phyloP scores from a whole-genome alignment of 2,329 filamentous ascomycete genomes.

The Fusarium sp. region DNA sequence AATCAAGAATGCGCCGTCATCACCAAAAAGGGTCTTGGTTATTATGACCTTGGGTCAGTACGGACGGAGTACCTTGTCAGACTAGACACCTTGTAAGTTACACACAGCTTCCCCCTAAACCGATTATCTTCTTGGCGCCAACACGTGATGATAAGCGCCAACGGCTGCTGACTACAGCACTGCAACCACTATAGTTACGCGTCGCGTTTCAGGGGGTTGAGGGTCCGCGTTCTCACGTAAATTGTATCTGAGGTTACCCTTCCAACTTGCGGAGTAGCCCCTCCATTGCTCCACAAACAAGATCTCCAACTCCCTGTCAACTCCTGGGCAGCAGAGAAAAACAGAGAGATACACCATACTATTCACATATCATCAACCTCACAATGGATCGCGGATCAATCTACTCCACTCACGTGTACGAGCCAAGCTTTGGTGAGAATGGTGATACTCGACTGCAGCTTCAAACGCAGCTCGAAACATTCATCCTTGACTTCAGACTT shows the following conservation, averaged over 20 bases:
- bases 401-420: constrained; percentile 86
- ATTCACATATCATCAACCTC: constrained; percentile 19
- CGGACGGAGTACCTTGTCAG: constrained; percentile 19
- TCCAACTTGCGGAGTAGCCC: constrained; percentile 45
- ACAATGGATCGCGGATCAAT: constrained; percentile 89
- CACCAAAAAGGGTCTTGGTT: constrained; percentile 36
- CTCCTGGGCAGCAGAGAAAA: constrained; percentile 21
- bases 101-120: constrained; percentile 38
- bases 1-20: constrained; percentile 45
- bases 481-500: constrained; percentile 92
- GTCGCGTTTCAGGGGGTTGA: constrained; percentile 41
- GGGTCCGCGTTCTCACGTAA: constrained; percentile 41
- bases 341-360: constrained; percentile 12
- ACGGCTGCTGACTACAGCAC: constrained; percentile 18
- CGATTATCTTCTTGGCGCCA: constrained; percentile 25
- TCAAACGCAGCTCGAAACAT: constrained; percentile 85
- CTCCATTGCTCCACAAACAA: constrained; percentile 46
- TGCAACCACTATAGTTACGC: constrained; percentile 52
- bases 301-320: constrained; percentile 39
- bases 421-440: constrained; percentile 73
- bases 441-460: constrained; percentile 79
- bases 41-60: constrained; percentile 32
- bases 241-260: constrained; percentile 41
- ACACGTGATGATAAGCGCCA: constrained; percentile 38
- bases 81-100: constrained; percentile 44